Evolutionary conservation across 164 flowering plant genomes (phyloP).

Genomic region (Chimonanthus praecox): DNA sequence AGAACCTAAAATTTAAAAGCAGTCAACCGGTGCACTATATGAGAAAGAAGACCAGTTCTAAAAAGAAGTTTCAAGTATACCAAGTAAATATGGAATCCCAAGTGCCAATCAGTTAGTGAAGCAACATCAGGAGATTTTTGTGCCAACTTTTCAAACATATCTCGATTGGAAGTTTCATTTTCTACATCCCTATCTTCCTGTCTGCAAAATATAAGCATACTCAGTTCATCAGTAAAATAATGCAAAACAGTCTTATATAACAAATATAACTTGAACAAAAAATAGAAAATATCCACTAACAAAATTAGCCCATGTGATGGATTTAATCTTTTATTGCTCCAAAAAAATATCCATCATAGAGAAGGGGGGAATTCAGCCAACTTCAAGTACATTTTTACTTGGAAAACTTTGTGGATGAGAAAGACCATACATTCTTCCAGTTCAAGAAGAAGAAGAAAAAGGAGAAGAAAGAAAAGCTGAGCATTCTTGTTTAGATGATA

Average conservation of each 20-base stretch:
- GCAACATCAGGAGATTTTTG: conserved; percentile 58
- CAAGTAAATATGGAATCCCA: conserved; percentile 84
- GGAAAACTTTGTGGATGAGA: too few species aligned
- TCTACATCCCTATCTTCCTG: conserved; percentile 64
- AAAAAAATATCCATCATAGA: neutral
- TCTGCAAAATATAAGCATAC: conserved; percentile 41
- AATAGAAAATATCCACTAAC: too few species aligned
- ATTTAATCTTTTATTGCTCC: neutral
- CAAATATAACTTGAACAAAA: neutral
- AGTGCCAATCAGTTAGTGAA: conserved; percentile 83
- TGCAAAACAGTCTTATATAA: neutral
- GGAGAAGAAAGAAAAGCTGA: too few species aligned
- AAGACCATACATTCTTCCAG: too few species aligned
- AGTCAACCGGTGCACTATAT: neutral
- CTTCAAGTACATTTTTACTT: too few species aligned
- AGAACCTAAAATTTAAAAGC: neutral
- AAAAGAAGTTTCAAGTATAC: conserved; percentile 28
- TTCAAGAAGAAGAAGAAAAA: too few species aligned
- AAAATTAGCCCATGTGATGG: too few species aligned
- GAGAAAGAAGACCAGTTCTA: neutral
- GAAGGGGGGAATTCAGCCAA: neutral
- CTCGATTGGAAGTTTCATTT: conserved; percentile 38
- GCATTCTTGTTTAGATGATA: too few species aligned
- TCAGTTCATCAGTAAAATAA: neutral
- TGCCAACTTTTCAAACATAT: conserved; percentile 40